Evolutionary conservation across 306 rosid genomes (phyloP).

Genomic region (Dalbergia oliveri): DNA sequence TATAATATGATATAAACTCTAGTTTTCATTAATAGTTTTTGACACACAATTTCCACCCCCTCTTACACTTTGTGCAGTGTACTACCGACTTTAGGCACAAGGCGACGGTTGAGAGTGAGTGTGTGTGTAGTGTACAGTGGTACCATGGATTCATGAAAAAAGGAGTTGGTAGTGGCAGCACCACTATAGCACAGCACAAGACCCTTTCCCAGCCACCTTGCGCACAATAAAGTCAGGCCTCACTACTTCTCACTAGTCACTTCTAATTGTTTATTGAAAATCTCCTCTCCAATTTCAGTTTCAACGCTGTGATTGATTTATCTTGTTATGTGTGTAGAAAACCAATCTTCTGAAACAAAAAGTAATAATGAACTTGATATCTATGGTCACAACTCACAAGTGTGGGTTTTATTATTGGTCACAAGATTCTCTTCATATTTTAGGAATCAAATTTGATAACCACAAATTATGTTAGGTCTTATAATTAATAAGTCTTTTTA

Average conservation of each 20-base stretch:
- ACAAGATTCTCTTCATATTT: too few species aligned
- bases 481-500: too few species aligned
- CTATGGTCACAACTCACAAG: too few species aligned
- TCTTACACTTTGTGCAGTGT: too few species aligned
- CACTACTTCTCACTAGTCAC: constrained; percentile 59
- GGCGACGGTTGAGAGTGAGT: background rate
- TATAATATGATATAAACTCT: too few species aligned
- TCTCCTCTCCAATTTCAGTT: constrained; percentile 10
- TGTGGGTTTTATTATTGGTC: too few species aligned
- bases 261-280: constrained; percentile 53
- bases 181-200: constrained; percentile 54
- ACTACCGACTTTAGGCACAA: constrained; percentile 1
- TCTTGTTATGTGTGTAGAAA: constrained; percentile 29
- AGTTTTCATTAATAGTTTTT: too few species aligned
- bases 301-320: constrained; percentile 24
- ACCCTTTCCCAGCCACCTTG: constrained; percentile 54
- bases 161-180: constrained; percentile 56
- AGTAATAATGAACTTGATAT: too few species aligned
- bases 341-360: background rate
- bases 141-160: background rate
- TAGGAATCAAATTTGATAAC: too few species aligned
- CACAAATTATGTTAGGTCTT: too few species aligned
- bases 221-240: constrained; percentile 51
- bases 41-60: too few species aligned
- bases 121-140: background rate